Evolutionary conservation across 495 filamentous ascomycete genomes (phyloP).

Genomic region (Neurospora tetraspora): DNA sequence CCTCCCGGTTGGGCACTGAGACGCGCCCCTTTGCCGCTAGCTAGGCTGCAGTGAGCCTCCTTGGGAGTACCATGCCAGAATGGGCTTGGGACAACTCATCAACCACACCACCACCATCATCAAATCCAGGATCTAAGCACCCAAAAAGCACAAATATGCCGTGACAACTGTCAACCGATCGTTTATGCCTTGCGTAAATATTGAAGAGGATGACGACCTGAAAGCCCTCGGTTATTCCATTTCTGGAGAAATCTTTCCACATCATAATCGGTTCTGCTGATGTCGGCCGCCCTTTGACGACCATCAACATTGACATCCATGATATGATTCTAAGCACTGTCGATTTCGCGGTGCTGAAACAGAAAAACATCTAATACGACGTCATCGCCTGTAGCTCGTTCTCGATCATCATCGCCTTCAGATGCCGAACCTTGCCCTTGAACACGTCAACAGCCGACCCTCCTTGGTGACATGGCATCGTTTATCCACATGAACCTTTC

Average conservation of each 20-base stretch:
- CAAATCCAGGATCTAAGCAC: not conserved
- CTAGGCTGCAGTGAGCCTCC: constrained; percentile 26
- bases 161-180: not conserved
- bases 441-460: not conserved
- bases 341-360: not conserved
- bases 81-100: not conserved
- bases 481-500: not conserved
- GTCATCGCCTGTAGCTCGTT: not conserved
- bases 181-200: not conserved
- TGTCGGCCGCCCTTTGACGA: not conserved
- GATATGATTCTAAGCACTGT: not conserved
- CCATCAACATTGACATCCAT: not conserved
- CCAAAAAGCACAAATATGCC: not conserved
- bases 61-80: not conserved
- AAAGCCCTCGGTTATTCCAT: not conserved
- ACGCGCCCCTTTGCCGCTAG: constrained; percentile 29
- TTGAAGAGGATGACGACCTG: not conserved
- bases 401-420: not conserved
- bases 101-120: not conserved
- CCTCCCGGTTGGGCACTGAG: constrained; percentile 38
- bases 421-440: not conserved
- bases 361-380: not conserved
- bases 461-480: not conserved
- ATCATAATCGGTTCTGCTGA: not conserved
- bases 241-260: not conserved